Conservation (phyloP, 2,329 filamentous ascomycete genomes). For the Talaromyces sp. region DNA sequence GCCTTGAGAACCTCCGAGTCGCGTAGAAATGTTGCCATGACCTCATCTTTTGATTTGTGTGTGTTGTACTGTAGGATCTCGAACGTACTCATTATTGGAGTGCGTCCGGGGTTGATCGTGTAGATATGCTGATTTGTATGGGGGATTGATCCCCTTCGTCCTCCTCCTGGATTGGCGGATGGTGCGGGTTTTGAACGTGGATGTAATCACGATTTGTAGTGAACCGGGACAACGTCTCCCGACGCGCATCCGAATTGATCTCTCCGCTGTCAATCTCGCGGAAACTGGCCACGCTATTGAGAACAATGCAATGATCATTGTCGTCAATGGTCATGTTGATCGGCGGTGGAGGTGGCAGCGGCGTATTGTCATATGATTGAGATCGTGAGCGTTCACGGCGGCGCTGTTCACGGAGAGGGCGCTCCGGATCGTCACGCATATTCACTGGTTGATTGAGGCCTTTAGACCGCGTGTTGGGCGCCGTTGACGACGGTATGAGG, state of each 20-base stretch:
- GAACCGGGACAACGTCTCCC: neutral
- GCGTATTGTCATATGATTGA: neutral
- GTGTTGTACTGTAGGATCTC: conserved; percentile 26
- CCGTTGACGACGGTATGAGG: too few species aligned
- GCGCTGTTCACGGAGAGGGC: neutral
- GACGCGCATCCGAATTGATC: neutral
- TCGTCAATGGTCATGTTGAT: neutral
- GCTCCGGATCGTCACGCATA: neutral
- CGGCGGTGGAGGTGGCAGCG: neutral
- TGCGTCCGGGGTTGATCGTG: neutral
- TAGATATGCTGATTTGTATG: neutral
- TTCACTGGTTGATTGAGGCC: too few species aligned
- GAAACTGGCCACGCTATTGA: neutral
- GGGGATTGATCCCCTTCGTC: too few species aligned
- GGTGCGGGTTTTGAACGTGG: too few species aligned
- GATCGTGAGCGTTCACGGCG: too few species aligned
- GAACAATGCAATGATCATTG: neutral
- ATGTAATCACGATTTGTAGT: too few species aligned
- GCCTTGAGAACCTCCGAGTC: conserved; percentile 21
- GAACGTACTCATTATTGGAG: conserved; percentile 9
- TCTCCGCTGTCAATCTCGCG: neutral
- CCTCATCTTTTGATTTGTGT: conserved; percentile 8
- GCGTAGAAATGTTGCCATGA: conserved; percentile 24
- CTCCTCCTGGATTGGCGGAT: too few species aligned
- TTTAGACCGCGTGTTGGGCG: too few species aligned